Percentiles rank a stretch among this genome's conserved stretches.
These are phyloP conservation scores for Rhodotorula sphaerocarpa DNA, from an alignment of 768 basidiomycete genomes.

Conservation along the genomic window DNA sequence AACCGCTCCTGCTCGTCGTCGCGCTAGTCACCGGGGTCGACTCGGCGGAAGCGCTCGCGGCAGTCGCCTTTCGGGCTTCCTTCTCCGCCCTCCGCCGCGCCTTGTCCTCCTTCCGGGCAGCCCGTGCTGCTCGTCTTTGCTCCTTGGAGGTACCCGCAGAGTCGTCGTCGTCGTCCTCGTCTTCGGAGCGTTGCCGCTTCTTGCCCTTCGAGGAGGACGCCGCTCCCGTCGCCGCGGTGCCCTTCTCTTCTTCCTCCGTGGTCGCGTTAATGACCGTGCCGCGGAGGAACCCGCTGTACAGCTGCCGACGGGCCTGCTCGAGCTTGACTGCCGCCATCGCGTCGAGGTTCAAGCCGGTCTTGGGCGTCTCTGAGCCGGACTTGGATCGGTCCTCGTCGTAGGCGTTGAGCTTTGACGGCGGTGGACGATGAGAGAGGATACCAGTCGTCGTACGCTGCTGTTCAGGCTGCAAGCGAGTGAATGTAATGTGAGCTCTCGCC, in stretches of 20 bases:
- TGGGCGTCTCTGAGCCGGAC: background rate
- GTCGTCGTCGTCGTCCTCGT: background rate
- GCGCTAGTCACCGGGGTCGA: background rate
- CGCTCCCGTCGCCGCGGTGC: no score
- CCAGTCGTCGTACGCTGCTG: slow-evolving; percentile 34
- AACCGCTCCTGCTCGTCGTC: background rate
- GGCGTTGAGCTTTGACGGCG: slow-evolving; percentile 2
- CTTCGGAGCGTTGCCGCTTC: slow-evolving; percentile 14
- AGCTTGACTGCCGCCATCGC: slow-evolving; percentile 35
- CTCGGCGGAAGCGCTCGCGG: no score
- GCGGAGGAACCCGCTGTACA: slow-evolving; percentile 36
- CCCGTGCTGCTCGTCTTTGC: background rate
- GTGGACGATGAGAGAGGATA: slow-evolving; percentile 34
- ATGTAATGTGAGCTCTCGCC: no score
- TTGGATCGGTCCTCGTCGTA: slow-evolving; percentile 9
- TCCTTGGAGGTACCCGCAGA: background rate
- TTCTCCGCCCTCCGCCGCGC: background rate
- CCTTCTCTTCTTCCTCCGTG: background rate
- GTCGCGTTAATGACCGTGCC: slow-evolving; percentile 9
- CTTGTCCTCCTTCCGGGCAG: background rate
- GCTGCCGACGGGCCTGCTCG: slow-evolving; percentile 31
- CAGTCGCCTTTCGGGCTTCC: background rate
- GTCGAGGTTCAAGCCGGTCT: slow-evolving; percentile 30
- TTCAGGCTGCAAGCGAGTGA: background rate
- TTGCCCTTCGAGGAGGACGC: background rate